A percentile compares a stretch with the other conserved stretches of the same genome.
Conservation (phyloP, 345 rosid species). For the Salix exigua region DNA sequence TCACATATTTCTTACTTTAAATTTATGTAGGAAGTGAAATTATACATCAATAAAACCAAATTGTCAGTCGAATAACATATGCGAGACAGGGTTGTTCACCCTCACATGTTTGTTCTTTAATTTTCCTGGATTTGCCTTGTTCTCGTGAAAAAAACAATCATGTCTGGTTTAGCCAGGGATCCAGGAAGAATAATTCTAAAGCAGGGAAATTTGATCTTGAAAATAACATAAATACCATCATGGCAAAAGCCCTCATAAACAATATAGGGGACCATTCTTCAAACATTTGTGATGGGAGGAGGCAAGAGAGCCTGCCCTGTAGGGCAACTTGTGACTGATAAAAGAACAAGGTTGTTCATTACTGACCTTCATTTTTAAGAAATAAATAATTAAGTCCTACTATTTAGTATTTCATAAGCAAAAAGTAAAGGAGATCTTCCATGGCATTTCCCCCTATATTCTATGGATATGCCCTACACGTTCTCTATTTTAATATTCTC, state of each 20-base stretch:
- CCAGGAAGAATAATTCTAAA: neutral
- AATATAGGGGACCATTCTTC: neutral
- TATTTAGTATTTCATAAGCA: neutral
- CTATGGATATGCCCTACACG: constrained; percentile 1
- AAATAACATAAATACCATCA: neutral
- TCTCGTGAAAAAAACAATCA: neutral
- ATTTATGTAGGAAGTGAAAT: too few species aligned
- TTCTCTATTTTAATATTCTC: neutral
- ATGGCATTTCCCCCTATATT: neutral
- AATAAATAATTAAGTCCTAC: neutral
- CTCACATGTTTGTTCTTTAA: too few species aligned
- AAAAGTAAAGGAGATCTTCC: neutral
- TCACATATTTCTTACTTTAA: too few species aligned
- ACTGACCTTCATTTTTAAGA: too few species aligned
- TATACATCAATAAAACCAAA: too few species aligned
- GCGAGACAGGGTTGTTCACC: too few species aligned
- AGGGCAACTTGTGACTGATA: too few species aligned
- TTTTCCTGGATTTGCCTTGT: too few species aligned
- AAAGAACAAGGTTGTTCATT: too few species aligned
- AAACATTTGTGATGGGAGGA: neutral
- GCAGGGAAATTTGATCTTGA: neutral
- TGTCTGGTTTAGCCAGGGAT: neutral
- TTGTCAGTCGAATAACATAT: too few species aligned
- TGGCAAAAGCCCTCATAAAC: neutral
- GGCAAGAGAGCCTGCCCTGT: neutral